phyloP scores from a whole-genome alignment of 805 yeast genomes.

The Myxozyma neotropica region DNA sequence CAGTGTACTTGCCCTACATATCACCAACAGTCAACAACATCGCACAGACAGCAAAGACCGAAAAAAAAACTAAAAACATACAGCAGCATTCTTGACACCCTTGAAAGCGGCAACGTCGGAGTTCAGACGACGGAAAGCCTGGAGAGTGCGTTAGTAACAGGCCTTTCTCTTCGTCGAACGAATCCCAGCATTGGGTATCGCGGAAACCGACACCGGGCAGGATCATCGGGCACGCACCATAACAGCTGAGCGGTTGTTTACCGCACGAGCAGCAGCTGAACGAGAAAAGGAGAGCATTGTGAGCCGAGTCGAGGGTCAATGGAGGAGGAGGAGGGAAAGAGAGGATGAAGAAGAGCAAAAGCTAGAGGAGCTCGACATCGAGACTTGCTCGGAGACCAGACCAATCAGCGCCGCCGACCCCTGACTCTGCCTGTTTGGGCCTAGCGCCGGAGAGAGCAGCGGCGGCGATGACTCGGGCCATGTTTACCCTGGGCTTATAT shows the following conservation, averaged over 20 bases:
- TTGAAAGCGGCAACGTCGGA: constrained; percentile 46
- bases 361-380: neutral
- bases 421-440: constrained; percentile 3
- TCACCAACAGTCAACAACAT: neutral
- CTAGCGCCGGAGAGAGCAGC: constrained; percentile 21
- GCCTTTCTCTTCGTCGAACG: too few relatives aligned
- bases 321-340: neutral
- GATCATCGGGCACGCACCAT: constrained; percentile 10
- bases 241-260: neutral
- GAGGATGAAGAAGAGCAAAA: neutral
- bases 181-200: too few relatives aligned
- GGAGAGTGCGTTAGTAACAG: neutral
- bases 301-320: neutral
- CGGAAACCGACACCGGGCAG: too few relatives aligned
- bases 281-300: constrained; percentile 14
- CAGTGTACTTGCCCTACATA: constrained; percentile 74
- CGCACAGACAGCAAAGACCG: neutral
- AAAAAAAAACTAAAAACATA: constrained; percentile 22
- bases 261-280: constrained; percentile 5
- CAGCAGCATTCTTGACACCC: constrained; percentile 46
- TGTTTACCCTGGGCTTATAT: too few relatives aligned
- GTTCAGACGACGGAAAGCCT: constrained; percentile 21
- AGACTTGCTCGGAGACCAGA: neutral
- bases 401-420: constrained; percentile 14
- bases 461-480: constrained; percentile 1